phyloP scores from a whole-genome alignment of 2,329 filamentous ascomycete species.

The Diplodia scrobiculata region DNA sequence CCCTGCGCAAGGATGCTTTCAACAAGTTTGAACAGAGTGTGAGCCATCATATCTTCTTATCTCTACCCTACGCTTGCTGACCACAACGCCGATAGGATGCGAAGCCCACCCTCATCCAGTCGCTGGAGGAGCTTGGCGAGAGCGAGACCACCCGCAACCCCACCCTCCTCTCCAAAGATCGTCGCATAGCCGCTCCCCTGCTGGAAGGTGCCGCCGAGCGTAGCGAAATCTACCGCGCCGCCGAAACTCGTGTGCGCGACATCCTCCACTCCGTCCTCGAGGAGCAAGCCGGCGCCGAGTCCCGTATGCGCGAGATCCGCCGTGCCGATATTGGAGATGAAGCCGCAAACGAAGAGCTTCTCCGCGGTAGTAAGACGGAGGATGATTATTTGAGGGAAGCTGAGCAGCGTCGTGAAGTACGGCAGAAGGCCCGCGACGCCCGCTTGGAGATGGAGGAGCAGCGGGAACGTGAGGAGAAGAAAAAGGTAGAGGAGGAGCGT shows the following conservation, averaged over 20 bases:
- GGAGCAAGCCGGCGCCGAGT: constrained; percentile 60
- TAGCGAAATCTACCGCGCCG: constrained; percentile 72
- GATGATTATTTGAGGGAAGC: constrained; percentile 72
- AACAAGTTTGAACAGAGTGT: constrained; percentile 72
- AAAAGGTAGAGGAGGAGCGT: constrained; percentile 54
- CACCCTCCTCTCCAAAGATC: constrained; percentile 70
- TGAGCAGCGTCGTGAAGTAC: constrained; percentile 60
- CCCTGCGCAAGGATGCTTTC: constrained; percentile 74
- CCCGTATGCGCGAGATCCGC: constrained; percentile 68
- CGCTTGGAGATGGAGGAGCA: constrained; percentile 62
- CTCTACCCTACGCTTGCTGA: background rate
- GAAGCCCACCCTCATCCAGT: constrained; percentile 66
- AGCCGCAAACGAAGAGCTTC: constrained; percentile 65
- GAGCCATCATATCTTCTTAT: constrained; percentile 38
- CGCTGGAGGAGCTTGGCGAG: constrained; percentile 70
- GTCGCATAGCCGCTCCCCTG: constrained; percentile 71
- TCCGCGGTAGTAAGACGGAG: constrained; percentile 70
- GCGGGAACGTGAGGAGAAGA: constrained; percentile 57
- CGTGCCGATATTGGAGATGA: constrained; percentile 69
- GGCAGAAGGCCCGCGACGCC: constrained; percentile 63
- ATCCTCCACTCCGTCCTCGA: constrained; percentile 66
- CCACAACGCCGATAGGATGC: constrained; percentile 60
- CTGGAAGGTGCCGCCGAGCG: constrained; percentile 78
- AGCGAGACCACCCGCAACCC: constrained; percentile 75
- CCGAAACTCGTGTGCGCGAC: constrained; percentile 66